Evolutionary conservation across 2,329 filamentous ascomycete genomes (phyloP), one percentile per base, ranked within the genome.

Genomic region (Penicillium concentricum): DNA sequence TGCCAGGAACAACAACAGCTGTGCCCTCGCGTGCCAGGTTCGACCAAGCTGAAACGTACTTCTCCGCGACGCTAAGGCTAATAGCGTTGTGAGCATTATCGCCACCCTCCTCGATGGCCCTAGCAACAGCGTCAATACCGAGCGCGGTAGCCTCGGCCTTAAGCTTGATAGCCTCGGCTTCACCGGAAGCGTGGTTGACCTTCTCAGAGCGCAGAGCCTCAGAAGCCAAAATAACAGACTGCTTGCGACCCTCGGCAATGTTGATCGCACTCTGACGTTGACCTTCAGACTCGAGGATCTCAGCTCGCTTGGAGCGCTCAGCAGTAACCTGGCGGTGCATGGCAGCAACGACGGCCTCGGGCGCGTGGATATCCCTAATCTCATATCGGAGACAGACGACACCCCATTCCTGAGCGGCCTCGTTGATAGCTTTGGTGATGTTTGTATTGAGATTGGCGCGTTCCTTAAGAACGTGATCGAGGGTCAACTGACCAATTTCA

Each of bases 301-400:
- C 94, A 55, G 94, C 94, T 62, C 94, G 89, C 84, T 99, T 99
- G 70, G 90, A 95, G 41, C 94, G 89, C 80, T 99, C 94, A 18
- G 94, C 94, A 0, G 94, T 97, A 49, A 99, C 94, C 75, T 97
- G 93, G 62, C 94, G 86, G 80, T 99, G 94, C 94, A 99, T 99
- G 69, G 94, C 94, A 69, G 92, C 91, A 59, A 97, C 93, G 13
- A 99, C 94, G 48, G 89, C 89, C 32, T 88, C 90, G 2, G 94
- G 94, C 0, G 94, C 94, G 77, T 99, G 94, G 69, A 99, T 99
- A 76, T 99, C 94, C 65, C 94, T 85, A 73, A 99, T 99, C 78
- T 99, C 94, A 80, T 99, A 99, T 57, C 94, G 89, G 60, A 99
- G 83, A 72, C 94, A 99, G 34, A 91, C 91, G 20, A 99, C 91